These are phyloP conservation scores for Diaporthe destruens DNA, from an alignment of 2,329 filamentous ascomycete species.

Conservation along the genomic window DNA sequence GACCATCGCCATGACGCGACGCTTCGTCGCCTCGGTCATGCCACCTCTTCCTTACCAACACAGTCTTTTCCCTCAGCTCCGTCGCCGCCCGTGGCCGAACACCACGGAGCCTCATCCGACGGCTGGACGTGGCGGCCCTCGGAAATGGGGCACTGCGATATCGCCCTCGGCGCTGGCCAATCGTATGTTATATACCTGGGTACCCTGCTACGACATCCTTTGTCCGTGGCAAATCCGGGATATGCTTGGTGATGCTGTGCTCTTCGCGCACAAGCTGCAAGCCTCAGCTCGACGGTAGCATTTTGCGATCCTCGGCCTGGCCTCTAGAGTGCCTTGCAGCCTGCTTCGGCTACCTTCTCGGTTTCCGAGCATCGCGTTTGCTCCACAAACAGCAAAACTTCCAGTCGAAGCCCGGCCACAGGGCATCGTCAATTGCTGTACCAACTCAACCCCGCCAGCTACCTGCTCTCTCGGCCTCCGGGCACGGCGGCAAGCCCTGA, in stretches of 20 bases:
- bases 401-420: neutral
- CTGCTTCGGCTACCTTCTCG: neutral
- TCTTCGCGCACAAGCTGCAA: neutral
- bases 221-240: slow-evolving; percentile 9
- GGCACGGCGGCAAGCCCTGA: neutral
- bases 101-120: slow-evolving; percentile 17
- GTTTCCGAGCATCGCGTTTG: neutral
- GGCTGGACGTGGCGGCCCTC: neutral
- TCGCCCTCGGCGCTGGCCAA: neutral
- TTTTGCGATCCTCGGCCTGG: slow-evolving; percentile 10
- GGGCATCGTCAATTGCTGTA: neutral
- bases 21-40: neutral
- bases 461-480: neutral
- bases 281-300: neutral
- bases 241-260: neutral
- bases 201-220: neutral
- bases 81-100: neutral
- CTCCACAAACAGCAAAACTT: neutral
- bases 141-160: slow-evolving; percentile 6
- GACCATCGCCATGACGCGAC: slow-evolving; percentile 7
- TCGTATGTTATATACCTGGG: slow-evolving; percentile 18
- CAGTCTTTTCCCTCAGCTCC: neutral
- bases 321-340: neutral
- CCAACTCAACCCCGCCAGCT: neutral
- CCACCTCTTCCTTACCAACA: neutral